Evolutionary conservation across 2,329 filamentous ascomycete species (phyloP).

Genomic region (Aspergillus fructus): DNA sequence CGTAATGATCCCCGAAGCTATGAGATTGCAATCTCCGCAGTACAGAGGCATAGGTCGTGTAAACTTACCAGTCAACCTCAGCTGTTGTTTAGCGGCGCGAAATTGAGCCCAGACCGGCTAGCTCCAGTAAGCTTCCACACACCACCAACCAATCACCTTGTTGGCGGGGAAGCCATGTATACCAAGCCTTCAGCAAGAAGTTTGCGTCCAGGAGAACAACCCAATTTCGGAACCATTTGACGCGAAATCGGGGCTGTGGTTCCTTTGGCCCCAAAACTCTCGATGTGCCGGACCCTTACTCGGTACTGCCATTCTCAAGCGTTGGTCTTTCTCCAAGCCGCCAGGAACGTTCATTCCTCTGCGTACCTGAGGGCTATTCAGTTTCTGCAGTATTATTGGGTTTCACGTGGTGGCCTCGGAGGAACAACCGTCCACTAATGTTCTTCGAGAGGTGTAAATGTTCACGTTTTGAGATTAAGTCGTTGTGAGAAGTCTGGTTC

Average conservation of each 20-base stretch:
- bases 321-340: background rate
- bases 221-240: conserved; percentile 3
- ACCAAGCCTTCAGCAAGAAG: background rate
- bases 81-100: background rate
- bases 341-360: background rate
- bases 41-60: background rate
- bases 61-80: background rate
- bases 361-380: background rate
- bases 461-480: background rate
- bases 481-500: too few relatives aligned
- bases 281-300: background rate
- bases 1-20: background rate
- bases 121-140: background rate
- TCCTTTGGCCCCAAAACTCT: conserved; percentile 1
- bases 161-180: background rate
- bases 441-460: background rate
- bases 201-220: background rate
- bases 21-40: background rate
- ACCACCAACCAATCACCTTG: background rate
- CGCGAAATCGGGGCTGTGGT: background rate
- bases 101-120: background rate
- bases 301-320: background rate
- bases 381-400: background rate
- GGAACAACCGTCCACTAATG: background rate
- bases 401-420: background rate